Evolutionary conservation across 2,329 filamentous ascomycete species (phyloP), one percentile per base, ranked within the genome.

Genomic region (Epichloe uncinata): DNA sequence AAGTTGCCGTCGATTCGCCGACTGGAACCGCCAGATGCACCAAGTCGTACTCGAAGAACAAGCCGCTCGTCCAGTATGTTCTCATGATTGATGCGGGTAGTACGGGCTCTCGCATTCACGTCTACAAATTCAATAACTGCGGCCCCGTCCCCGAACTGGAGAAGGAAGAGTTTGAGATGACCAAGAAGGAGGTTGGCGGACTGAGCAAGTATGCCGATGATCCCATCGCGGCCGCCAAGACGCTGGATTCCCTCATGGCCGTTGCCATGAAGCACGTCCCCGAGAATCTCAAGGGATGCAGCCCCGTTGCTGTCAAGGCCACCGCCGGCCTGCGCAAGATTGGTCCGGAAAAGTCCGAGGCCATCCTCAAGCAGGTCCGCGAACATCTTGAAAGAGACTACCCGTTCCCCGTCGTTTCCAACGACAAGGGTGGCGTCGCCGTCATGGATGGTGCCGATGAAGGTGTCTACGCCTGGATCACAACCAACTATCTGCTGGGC

Each of bases 41-140:
- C 52, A 87, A 83, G 64, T 88, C 93, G 41, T 83, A 78, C 70
- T 87, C 88, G 60, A 82, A 85, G 61, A 84, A 88, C 56, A 97
- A 96, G 72, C 91, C 93, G 46, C 80, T 98, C 57, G 84, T 96
- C 54, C 93, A 98, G 66, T 98, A 97, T 72, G 94, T 93, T 53
- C 79, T 97, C 62, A 98, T 98, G 93, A 87, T 98, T 62, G 93
- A 98, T 69, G 93, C 93, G 45, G 93, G 93, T 60, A 97, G 90
- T 73, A 97, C 93, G 49, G 93, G 93, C 53, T 97, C 93, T 53
- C 85, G 93, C 60, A 96, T 98, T 64, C 94, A 98, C 72, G 89
- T 97, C 52, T 98, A 96, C 77, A 87, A 89, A 65, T 98, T 97
- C 79, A 97, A 97, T 76, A 97, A 97, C 73, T 98, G 91, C 71